phyloP scores from a whole-genome alignment of 1,284 basidiomycete genomes.

The Veloboletus limbatus region DNA sequence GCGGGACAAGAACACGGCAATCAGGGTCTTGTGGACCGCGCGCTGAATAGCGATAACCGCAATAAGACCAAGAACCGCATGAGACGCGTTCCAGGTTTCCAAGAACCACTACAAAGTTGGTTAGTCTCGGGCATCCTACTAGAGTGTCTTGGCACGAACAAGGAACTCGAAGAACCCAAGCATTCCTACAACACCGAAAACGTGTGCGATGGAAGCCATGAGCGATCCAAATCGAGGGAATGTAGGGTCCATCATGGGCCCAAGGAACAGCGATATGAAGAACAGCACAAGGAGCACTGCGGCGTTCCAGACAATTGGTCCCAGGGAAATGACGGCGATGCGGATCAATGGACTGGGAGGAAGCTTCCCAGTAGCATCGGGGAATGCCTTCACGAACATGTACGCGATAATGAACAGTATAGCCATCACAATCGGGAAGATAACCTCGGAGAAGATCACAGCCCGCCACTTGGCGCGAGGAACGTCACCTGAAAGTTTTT shows the following conservation, averaged over 20 bases:
- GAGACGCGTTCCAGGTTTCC: slow-evolving; percentile 88
- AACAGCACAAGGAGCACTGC: slow-evolving; percentile 84
- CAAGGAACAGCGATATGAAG: slow-evolving; percentile 88
- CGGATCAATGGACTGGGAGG: slow-evolving; percentile 82
- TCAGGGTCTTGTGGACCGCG: slow-evolving; percentile 88
- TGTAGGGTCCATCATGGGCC: slow-evolving; percentile 83
- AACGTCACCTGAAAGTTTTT: slow-evolving; percentile 90
- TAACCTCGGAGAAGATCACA: slow-evolving; percentile 83
- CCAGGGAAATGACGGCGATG: slow-evolving; percentile 89
- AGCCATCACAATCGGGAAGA: slow-evolving; percentile 84
- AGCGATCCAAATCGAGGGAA: slow-evolving; percentile 86
- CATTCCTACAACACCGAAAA: slow-evolving; percentile 79
- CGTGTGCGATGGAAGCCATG: slow-evolving; percentile 87
- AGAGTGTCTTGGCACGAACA: slow-evolving; percentile 46
- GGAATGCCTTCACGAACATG: slow-evolving; percentile 88
- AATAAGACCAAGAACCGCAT: slow-evolving; percentile 88
- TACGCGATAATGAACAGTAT: slow-evolving; percentile 85
- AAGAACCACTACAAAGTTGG: slow-evolving; percentile 76
- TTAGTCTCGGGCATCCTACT: slow-evolving; percentile 7
- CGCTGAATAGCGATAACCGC: slow-evolving; percentile 87
- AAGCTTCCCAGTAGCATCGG: slow-evolving; percentile 58
- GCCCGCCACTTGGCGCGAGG: slow-evolving; percentile 89
- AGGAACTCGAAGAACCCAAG: slow-evolving; percentile 94
- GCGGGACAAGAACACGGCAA: slow-evolving; percentile 87
- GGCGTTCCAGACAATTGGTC: slow-evolving; percentile 95